Evolutionary conservation across 2,329 filamentous ascomycete species (phyloP).

Genomic region (Cercospora sp.): DNA sequence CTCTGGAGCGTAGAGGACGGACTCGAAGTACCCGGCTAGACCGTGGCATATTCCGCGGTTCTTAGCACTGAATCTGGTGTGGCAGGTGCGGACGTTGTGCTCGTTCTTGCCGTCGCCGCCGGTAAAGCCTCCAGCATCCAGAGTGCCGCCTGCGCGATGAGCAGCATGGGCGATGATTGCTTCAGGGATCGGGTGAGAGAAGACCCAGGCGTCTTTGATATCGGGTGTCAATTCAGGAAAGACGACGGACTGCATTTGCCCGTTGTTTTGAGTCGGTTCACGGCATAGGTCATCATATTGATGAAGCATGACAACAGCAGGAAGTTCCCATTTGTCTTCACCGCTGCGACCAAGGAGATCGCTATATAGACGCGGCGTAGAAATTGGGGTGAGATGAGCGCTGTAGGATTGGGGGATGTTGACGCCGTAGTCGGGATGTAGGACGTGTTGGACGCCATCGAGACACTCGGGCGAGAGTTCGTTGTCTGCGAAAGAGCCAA

Average conservation of each 20-base stretch:
- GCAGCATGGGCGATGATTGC: constrained; percentile 58
- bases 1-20: constrained; percentile 71
- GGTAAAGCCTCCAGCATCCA: constrained; percentile 68
- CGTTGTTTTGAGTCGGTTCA: not conserved
- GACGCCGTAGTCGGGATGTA: constrained; percentile 78
- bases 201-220: constrained; percentile 80
- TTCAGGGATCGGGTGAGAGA: constrained; percentile 70
- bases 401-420: constrained; percentile 94
- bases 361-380: constrained; percentile 79
- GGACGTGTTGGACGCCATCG: constrained; percentile 88
- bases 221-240: constrained; percentile 35
- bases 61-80: constrained; percentile 73
- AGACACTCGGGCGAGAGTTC: constrained; percentile 95
- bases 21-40: constrained; percentile 92
- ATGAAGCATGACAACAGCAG: constrained; percentile 91
- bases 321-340: constrained; percentile 76
- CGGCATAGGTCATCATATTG: constrained; percentile 79
- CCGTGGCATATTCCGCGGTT: constrained; percentile 85
- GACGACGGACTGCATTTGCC: constrained; percentile 9
- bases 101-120: constrained; percentile 81
- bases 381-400: constrained; percentile 87
- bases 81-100: constrained; percentile 82
- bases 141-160: constrained; percentile 62
- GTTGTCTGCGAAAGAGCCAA: constrained; percentile 95
- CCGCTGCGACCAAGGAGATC: constrained; percentile 68